Evolutionary conservation across 23 red algal genomes (phyloP).

Genomic region (Gracilaria domingensis): DNA sequence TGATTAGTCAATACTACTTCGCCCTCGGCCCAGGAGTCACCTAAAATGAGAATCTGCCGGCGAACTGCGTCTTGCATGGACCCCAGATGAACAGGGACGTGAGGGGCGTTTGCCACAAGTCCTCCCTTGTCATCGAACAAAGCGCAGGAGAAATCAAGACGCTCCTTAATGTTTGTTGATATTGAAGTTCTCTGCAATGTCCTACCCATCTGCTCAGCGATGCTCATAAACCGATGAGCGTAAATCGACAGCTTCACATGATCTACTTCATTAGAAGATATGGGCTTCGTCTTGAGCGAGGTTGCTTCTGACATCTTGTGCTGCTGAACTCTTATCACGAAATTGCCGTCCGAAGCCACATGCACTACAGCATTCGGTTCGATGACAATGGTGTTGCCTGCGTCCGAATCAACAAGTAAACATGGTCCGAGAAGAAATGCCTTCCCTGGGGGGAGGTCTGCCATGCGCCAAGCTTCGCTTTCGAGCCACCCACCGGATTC

Average conservation of each 20-base stretch:
- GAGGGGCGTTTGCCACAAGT: conserved; percentile 98
- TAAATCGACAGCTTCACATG: conserved; percentile 85
- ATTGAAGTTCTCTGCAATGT: conserved; percentile 94
- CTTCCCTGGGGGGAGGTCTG: conserved; percentile 53
- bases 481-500: conserved; percentile 59
- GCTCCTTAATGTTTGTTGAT: conserved; percentile 98
- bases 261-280: conserved; percentile 51
- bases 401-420: conserved; percentile 82
- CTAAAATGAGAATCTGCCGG: conserved; percentile 74
- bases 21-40: conserved; percentile 71
- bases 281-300: neutral
- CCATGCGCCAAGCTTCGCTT: conserved; percentile 64
- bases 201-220: conserved; percentile 98
- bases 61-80: conserved; percentile 95
- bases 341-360: conserved; percentile 57
- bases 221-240: conserved; percentile 96
- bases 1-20: conserved; percentile 97
- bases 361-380: conserved; percentile 71
- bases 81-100: conserved; percentile 98
- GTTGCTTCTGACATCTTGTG: neutral
- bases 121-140: conserved; percentile 95
- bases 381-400: conserved; percentile 83
- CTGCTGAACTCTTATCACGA: conserved; percentile 53
- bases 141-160: conserved; percentile 97
- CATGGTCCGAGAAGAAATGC: conserved; percentile 70